Evolutionary conservation across 805 yeast genomes (phyloP).

Genomic region (Clavispora fructus): DNA sequence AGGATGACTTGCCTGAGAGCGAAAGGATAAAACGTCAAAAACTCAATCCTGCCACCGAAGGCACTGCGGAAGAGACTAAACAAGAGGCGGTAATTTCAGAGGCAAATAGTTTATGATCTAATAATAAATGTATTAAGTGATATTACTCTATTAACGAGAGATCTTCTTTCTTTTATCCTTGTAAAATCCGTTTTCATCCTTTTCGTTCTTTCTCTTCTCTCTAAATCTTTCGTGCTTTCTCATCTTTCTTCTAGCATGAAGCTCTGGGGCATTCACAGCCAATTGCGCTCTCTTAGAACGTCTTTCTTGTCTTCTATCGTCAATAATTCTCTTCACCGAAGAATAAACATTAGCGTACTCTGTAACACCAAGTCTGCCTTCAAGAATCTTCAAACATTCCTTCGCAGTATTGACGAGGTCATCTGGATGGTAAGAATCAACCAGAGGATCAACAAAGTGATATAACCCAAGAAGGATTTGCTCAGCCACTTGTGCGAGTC

Average conservation of each 20-base stretch:
- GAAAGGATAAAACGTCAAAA: not conserved
- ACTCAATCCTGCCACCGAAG: not conserved
- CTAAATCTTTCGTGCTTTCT: conserved; percentile 70
- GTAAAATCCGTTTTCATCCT: conserved; percentile 73
- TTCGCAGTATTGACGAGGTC: conserved; percentile 50
- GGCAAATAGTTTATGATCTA: not conserved
- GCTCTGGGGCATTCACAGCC: conserved; percentile 73
- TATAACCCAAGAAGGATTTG: conserved; percentile 52
- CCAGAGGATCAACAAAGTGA: conserved; percentile 44
- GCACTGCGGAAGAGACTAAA: not conserved
- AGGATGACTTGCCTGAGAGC: not conserved
- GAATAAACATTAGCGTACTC: conserved; percentile 59
- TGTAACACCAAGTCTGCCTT: conserved; percentile 64
- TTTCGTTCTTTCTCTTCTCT: conserved; percentile 70
- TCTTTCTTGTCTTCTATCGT: conserved; percentile 67
- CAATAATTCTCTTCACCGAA: conserved; percentile 56
- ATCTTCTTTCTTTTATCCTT: conserved; percentile 16
- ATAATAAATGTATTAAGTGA: not conserved
- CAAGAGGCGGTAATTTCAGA: not conserved
- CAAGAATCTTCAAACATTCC: conserved; percentile 67
- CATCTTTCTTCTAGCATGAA: conserved; percentile 72
- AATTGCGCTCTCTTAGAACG: conserved; percentile 68
- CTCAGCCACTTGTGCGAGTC: conserved; percentile 40
- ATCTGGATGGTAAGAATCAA: conserved; percentile 40
- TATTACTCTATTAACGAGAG: not conserved